These are phyloP conservation scores for Bryoglossum gracile DNA, from an alignment of 495 filamentous ascomycete genomes.

Conservation along the genomic window DNA sequence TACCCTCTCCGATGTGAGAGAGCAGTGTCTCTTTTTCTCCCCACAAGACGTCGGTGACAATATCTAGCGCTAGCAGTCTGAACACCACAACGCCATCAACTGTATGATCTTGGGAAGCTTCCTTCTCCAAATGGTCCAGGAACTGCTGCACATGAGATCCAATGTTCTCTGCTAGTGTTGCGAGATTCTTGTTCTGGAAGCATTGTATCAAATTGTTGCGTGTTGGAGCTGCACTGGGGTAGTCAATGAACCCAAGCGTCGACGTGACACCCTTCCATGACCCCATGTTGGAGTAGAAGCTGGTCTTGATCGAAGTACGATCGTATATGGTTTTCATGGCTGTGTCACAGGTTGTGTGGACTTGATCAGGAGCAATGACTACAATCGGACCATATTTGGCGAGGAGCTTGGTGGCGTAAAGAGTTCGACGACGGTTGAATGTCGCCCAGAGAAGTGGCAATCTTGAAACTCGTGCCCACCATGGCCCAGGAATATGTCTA, in stretches of 20 bases:
- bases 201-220: conserved; percentile 6
- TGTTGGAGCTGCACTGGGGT: neutral
- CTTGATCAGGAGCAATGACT: neutral
- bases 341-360: neutral
- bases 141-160: conserved; percentile 1
- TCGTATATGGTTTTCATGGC: conserved; percentile 1
- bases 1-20: neutral
- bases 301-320: neutral
- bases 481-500: neutral
- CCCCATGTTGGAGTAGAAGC: conserved; percentile 3
- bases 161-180: conserved; percentile 1
- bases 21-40: neutral
- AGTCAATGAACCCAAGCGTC: conserved; percentile 6
- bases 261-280: conserved; percentile 8
- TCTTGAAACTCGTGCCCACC: neutral
- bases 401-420: neutral
- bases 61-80: neutral
- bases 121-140: neutral
- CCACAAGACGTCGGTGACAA: conserved; percentile 6
- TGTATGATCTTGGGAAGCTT: neutral
- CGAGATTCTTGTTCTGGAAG: conserved; percentile 8
- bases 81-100: conserved; percentile 6
- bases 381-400: neutral
- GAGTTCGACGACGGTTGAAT: neutral
- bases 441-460: neutral